Evolutionary conservation across 306 rosid genomes (phyloP).

Genomic region (Lotus japonicus): DNA sequence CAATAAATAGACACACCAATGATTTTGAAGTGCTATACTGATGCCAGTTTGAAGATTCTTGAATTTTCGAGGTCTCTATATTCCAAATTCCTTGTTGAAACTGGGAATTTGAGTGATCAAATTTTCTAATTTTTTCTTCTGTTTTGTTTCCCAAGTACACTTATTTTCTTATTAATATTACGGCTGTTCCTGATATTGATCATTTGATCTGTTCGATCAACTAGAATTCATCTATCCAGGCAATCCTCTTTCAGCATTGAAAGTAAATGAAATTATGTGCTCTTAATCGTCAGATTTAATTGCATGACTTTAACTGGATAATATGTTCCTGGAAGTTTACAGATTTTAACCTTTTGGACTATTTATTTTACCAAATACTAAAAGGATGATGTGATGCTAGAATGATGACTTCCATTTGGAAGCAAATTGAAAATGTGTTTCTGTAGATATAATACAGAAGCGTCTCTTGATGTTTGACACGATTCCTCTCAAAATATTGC

Average conservation of each 20-base stretch:
- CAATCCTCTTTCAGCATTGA: background rate
- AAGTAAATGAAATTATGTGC: background rate
- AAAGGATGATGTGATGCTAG: too few species aligned
- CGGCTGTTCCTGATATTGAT: constrained; percentile 7
- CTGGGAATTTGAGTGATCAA: constrained; percentile 25
- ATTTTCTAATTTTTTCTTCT: background rate
- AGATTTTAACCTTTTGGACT: background rate
- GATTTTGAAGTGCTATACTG: constrained; percentile 33
- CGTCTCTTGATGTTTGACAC: background rate
- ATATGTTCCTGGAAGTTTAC: background rate
- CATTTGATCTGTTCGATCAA: background rate
- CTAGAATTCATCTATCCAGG: background rate
- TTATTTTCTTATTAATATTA: background rate
- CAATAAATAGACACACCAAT: constrained; percentile 53
- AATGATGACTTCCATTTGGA: background rate
- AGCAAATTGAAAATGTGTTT: background rate
- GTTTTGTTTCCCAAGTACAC: background rate
- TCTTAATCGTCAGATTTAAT: background rate
- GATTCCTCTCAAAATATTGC: background rate
- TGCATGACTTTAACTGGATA: background rate
- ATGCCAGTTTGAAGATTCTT: constrained; percentile 28
- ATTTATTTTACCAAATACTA: background rate
- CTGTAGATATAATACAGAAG: background rate
- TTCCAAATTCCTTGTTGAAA: constrained; percentile 17
- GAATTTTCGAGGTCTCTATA: constrained; percentile 24